Evolutionary conservation across 2,329 filamentous ascomycete genomes (phyloP).

Genomic region (Fusarium sp.): DNA sequence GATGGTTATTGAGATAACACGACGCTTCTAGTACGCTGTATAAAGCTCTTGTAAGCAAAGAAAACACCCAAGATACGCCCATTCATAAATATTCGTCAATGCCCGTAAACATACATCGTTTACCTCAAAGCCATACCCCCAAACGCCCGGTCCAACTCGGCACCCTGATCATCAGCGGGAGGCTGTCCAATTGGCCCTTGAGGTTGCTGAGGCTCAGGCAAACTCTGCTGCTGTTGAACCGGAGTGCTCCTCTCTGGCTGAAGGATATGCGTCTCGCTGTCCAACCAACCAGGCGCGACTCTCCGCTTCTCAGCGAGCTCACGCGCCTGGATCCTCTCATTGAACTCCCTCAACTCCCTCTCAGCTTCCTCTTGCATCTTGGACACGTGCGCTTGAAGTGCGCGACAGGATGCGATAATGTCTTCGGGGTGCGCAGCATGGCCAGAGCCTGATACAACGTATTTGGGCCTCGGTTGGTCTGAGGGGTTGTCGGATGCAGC

Average conservation of each 20-base stretch:
- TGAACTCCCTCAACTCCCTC: slow-evolving; percentile 75
- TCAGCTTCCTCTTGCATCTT: slow-evolving; percentile 77
- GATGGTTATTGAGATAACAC: not conserved
- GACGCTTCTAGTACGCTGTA: not conserved
- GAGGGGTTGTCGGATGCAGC: slow-evolving; percentile 52
- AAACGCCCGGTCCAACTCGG: slow-evolving; percentile 70
- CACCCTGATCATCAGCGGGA: slow-evolving; percentile 62
- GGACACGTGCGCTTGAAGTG: slow-evolving; percentile 80
- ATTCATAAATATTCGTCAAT: slow-evolving; percentile 27
- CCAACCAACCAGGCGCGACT: slow-evolving; percentile 84
- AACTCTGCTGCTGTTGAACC: slow-evolving; percentile 40
- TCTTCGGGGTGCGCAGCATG: slow-evolving; percentile 89
- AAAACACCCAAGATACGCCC: slow-evolving; percentile 2
- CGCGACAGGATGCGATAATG: slow-evolving; percentile 84
- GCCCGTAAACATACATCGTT: not conserved
- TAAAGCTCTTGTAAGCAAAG: not conserved
- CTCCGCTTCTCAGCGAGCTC: slow-evolving; percentile 84
- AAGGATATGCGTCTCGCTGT: slow-evolving; percentile 77
- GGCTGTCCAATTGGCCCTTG: slow-evolving; percentile 35
- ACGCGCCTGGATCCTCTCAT: slow-evolving; percentile 71
- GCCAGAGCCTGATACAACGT: slow-evolving; percentile 82
- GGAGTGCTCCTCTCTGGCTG: slow-evolving; percentile 69
- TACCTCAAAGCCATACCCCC: slow-evolving; percentile 58
- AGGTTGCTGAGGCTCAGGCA: slow-evolving; percentile 13
- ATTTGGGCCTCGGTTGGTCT: slow-evolving; percentile 68